Percentiles rank a stretch among this genome's conserved stretches.
Conservation (phyloP, 352 stramenopile genomes). For the Phytopythium sindhum region DNA sequence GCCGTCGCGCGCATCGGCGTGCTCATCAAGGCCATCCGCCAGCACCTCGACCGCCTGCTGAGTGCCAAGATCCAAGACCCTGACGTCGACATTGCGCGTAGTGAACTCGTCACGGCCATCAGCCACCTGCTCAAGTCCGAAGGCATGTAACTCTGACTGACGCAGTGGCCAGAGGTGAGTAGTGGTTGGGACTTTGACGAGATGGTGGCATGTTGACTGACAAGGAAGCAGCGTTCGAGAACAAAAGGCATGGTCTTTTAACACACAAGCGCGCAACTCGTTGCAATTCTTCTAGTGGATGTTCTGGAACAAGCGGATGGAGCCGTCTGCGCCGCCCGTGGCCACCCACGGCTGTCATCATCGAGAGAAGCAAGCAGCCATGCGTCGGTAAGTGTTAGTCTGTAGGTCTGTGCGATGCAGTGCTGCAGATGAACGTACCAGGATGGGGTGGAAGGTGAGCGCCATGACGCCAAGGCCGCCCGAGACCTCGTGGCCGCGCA, state of each 20-base stretch:
- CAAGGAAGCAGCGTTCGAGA: background rate
- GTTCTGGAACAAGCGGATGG: slow-evolving; percentile 97
- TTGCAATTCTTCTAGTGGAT: slow-evolving; percentile 75
- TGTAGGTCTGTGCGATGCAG: background rate
- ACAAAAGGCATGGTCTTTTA: background rate
- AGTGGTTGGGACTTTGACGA: background rate
- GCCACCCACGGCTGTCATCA: slow-evolving; percentile 86
- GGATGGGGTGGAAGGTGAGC: slow-evolving; percentile 96
- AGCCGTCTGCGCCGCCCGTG: slow-evolving; percentile 93
- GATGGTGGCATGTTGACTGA: background rate
- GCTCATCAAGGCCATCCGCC: slow-evolving; percentile 94
- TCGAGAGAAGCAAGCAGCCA: slow-evolving; percentile 13
- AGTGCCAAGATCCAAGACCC: slow-evolving; percentile 94
- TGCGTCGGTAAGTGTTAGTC: background rate
- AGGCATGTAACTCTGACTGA: slow-evolving; percentile 45
- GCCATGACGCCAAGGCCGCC: slow-evolving; percentile 95
- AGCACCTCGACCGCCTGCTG: slow-evolving; percentile 92
- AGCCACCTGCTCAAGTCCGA: slow-evolving; percentile 76
- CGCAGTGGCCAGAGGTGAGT: background rate
- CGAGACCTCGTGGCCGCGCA: slow-evolving; percentile 92
- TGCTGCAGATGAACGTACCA: slow-evolving; percentile 59
- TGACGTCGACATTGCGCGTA: slow-evolving; percentile 87
- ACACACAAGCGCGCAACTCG: background rate
- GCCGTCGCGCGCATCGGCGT: slow-evolving; percentile 93
- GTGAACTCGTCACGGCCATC: slow-evolving; percentile 80